These are phyloP conservation scores for Tieghemostelium lacteum DNA, from an alignment of 78 protist species.

Conservation along the genomic window DNA sequence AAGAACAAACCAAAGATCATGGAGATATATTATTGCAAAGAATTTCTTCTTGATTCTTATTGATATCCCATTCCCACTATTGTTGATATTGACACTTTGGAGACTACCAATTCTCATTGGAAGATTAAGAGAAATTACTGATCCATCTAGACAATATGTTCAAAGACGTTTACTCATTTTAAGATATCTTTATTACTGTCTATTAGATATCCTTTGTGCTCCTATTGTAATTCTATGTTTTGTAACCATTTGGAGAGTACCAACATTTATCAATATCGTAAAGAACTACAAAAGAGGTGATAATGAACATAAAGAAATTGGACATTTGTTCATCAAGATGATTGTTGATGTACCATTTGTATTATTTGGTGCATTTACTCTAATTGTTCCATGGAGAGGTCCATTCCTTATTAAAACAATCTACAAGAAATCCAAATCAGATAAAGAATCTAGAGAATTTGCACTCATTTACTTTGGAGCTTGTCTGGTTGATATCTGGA, in stretches of 20 bases:
- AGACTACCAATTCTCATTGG: constrained; percentile 67
- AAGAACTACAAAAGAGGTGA: constrained; percentile 73
- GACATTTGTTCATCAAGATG: constrained; percentile 11
- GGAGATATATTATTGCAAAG: constrained; percentile 38
- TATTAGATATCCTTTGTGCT: constrained; percentile 51
- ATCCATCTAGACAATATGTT: constrained; percentile 36
- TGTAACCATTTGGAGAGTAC: constrained; percentile 74
- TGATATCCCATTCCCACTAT: constrained; percentile 83
- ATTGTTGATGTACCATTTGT: constrained; percentile 79
- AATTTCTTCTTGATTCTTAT: constrained; percentile 32
- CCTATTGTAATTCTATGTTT: constrained; percentile 19
- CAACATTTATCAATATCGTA: constrained; percentile 49
- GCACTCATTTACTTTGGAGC: constrained; percentile 19
- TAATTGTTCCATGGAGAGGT: constrained; percentile 81
- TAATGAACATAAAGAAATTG: constrained; percentile 64
- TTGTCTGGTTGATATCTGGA: constrained; percentile 9
- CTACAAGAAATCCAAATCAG: not conserved
- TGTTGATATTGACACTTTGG: constrained; percentile 71
- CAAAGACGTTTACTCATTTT: constrained; percentile 53
- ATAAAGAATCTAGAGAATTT: constrained; percentile 39
- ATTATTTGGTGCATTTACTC: constrained; percentile 22
- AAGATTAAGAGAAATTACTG: constrained; percentile 50
- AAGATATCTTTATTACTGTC: constrained; percentile 22
- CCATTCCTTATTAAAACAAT: constrained; percentile 25
- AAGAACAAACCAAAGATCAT: not conserved